A percentile compares a stretch with the other conserved stretches of the same genome.
phyloP scores from a whole-genome alignment of 1,284 basidiomycete species.

The Cryptococcus floricola region DNA sequence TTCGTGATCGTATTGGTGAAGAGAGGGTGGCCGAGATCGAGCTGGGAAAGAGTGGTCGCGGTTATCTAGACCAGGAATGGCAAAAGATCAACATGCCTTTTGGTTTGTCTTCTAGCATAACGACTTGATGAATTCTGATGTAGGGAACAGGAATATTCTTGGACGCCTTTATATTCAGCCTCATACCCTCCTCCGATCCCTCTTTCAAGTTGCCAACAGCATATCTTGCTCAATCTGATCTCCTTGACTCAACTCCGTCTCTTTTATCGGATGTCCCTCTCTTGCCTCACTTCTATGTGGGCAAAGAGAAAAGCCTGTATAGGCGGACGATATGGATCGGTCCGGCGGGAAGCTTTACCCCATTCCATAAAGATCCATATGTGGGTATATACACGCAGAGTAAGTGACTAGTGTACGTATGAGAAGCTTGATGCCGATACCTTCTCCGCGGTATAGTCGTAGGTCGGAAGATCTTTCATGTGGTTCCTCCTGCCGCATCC shows the following conservation, averaged over 20 bases:
- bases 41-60: slow-evolving; percentile 32
- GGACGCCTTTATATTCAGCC: slow-evolving; percentile 40
- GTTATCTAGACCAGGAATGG: slow-evolving; percentile 39
- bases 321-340: slow-evolving; percentile 44
- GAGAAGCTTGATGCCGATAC: not conserved
- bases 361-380: slow-evolving; percentile 45
- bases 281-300: slow-evolving; percentile 29
- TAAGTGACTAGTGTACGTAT: slow-evolving; percentile 8
- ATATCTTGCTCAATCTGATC: slow-evolving; percentile 43
- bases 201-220: slow-evolving; percentile 26
- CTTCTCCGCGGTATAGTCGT: slow-evolving; percentile 16
- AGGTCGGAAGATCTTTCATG: slow-evolving; percentile 38
- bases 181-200: slow-evolving; percentile 29
- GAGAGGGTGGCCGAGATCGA: slow-evolving; percentile 38
- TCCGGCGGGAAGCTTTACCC: slow-evolving; percentile 36
- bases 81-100: slow-evolving; percentile 39
- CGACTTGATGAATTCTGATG: not conserved
- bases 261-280: slow-evolving; percentile 20
- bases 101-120: slow-evolving; percentile 13
- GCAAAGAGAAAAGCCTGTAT: slow-evolving; percentile 28
- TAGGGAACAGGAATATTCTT: slow-evolving; percentile 36
- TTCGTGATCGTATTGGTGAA: slow-evolving; percentile 23
- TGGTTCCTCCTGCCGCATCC: slow-evolving; percentile 31
- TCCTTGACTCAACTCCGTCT: slow-evolving; percentile 24
- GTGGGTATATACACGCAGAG: slow-evolving; percentile 42